Conservation (phyloP, 192 early-diverging fungal genomes). For the Backusella circina region DNA sequence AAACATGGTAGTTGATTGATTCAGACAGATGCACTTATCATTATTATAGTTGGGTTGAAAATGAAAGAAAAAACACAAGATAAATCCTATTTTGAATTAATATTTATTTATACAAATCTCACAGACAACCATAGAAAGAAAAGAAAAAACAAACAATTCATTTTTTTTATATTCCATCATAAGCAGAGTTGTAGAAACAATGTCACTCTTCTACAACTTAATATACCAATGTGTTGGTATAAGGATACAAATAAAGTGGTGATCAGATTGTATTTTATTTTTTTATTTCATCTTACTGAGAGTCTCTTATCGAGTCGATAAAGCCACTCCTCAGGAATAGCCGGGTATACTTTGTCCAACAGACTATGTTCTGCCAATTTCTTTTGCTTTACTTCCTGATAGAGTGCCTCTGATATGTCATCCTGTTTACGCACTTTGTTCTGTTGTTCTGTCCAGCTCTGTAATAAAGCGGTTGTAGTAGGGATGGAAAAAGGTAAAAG, state of each 20-base stretch:
- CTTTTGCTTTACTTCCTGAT: constrained; percentile 12
- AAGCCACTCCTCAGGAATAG: constrained; percentile 23
- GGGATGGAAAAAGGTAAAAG: constrained; percentile 55
- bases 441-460: neutral
- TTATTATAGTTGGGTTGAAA: neutral
- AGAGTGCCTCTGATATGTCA: neutral
- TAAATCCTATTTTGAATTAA: neutral
- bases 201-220: neutral
- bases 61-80: neutral
- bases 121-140: neutral
- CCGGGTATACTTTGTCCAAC: neutral
- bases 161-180: neutral
- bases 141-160: neutral
- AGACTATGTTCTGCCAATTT: constrained; percentile 1
- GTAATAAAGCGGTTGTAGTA: constrained; percentile 35
- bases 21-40: neutral
- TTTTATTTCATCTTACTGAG: neutral
- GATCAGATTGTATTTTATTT: neutral
- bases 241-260: neutral
- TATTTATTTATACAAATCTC: neutral
- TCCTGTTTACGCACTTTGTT: neutral
- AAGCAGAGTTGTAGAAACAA: neutral
- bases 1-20: neutral
- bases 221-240: too few relatives aligned
- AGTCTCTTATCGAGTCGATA: constrained; percentile 15